A percentile compares a stretch with the other conserved stretches of the same genome.
Conservation (phyloP, 2,329 filamentous ascomycete genomes). For the Microthyrium microscopicum region DNA sequence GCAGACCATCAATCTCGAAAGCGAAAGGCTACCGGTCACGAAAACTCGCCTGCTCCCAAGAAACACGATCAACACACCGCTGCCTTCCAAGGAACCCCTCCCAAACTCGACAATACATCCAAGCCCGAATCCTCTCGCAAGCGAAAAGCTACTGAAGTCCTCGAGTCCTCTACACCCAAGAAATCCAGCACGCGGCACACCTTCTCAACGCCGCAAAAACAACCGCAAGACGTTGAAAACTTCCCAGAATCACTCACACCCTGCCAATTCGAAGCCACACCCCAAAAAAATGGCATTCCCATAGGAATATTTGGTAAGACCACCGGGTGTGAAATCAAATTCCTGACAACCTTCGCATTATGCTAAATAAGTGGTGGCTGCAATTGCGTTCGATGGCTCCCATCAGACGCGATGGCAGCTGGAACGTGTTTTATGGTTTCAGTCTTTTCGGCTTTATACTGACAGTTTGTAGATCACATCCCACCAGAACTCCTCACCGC, state of each 20-base stretch:
- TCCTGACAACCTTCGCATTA: no score
- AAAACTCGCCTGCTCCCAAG: neutral
- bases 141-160: neutral
- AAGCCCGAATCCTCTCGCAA: slow-evolving; percentile 3
- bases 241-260: slow-evolving; percentile 22
- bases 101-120: slow-evolving; percentile 11
- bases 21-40: neutral
- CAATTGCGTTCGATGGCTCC: no score
- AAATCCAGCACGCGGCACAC: slow-evolving; percentile 20
- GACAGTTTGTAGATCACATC: no score
- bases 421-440: no score
- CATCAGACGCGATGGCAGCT: no score
- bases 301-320: slow-evolving; percentile 66
- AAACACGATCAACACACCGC: neutral
- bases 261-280: slow-evolving; percentile 57
- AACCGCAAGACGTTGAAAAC: slow-evolving; percentile 40
- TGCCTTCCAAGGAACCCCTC: slow-evolving; percentile 15
- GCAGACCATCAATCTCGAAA: slow-evolving; percentile 51
- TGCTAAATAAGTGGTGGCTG: no score
- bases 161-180: neutral
- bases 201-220: neutral
- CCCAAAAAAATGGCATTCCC: slow-evolving; percentile 61
- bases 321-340: no score
- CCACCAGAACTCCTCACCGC: slow-evolving; percentile 40
- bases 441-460: no score